Evolutionary conservation across 2,329 filamentous ascomycete genomes (phyloP).

Genomic region (Neospermospora avenae): DNA sequence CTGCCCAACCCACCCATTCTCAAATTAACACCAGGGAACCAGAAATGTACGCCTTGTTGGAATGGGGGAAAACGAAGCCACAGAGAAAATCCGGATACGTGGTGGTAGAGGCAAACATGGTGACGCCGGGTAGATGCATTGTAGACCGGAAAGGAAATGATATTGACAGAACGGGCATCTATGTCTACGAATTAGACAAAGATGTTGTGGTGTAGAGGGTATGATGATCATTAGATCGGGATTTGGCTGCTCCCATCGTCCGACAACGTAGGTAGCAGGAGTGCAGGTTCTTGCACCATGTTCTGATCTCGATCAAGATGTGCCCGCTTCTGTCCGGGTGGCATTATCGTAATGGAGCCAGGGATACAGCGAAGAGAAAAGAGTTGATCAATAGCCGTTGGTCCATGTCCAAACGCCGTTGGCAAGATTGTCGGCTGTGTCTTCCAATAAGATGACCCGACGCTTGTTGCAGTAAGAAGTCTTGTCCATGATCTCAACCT

Average conservation of each 20-base stretch:
- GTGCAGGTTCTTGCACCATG: too few species aligned
- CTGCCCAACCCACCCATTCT: background rate
- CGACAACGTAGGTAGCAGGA: too few species aligned
- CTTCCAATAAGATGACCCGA: slow-evolving; percentile 81
- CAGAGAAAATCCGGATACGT: background rate
- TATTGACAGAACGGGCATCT: too few species aligned
- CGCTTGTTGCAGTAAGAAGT: slow-evolving; percentile 95
- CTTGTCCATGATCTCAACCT: slow-evolving; percentile 98
- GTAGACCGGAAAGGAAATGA: background rate
- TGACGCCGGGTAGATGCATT: slow-evolving; percentile 1
- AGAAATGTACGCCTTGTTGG: background rate
- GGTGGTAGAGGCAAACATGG: background rate
- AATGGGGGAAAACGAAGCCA: background rate
- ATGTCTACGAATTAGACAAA: too few species aligned
- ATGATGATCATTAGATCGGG: too few species aligned
- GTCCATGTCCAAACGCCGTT: slow-evolving; percentile 60
- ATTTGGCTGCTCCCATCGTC: too few species aligned
- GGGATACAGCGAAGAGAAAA: slow-evolving; percentile 17
- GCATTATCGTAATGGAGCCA: slow-evolving; percentile 6
- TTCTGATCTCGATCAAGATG: slow-evolving; percentile 18
- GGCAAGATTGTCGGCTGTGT: slow-evolving; percentile 89
- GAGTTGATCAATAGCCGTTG: slow-evolving; percentile 26
- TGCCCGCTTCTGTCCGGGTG: slow-evolving; percentile 3
- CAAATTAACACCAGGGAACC: background rate
- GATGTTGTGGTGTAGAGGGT: too few species aligned